Evolutionary conservation across 805 yeast genomes (phyloP).

Genomic region (Yarrowia sp.): DNA sequence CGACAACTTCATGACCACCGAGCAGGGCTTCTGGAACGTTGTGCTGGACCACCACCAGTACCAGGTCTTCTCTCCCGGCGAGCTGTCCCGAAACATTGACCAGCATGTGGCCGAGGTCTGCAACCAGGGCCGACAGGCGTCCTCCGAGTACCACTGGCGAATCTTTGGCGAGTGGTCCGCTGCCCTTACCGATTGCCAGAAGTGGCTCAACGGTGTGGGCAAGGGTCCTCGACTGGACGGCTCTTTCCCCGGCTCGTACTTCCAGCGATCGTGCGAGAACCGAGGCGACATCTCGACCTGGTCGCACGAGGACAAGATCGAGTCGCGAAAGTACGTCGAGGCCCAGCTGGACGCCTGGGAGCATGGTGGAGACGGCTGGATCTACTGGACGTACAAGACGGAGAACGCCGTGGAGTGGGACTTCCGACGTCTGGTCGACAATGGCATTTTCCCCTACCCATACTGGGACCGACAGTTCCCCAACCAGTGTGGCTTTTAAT

Average conservation of each 20-base stretch:
- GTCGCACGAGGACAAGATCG: constrained; percentile 54
- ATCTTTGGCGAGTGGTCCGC: constrained; percentile 88
- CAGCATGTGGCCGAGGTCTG: constrained; percentile 60
- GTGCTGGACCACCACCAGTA: constrained; percentile 88
- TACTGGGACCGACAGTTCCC: constrained; percentile 64
- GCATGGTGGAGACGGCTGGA: constrained; percentile 72
- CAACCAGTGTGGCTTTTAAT: constrained; percentile 52
- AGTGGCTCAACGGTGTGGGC: constrained; percentile 84
- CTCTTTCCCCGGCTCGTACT: constrained; percentile 43
- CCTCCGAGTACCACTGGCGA: constrained; percentile 64
- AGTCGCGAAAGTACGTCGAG: constrained; percentile 71
- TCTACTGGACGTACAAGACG: constrained; percentile 92
- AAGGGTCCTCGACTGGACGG: constrained; percentile 82
- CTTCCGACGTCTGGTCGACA: constrained; percentile 54
- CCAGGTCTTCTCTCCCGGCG: constrained; percentile 71
- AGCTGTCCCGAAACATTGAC: constrained; percentile 57
- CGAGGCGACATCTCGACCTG: constrained; percentile 52
- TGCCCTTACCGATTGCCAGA: constrained; percentile 87
- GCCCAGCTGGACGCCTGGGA: constrained; percentile 88
- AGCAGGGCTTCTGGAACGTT: constrained; percentile 54
- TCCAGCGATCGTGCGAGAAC: constrained; percentile 62
- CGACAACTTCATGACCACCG: constrained; percentile 51
- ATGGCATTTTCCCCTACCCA: constrained; percentile 79
- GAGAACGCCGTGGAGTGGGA: constrained; percentile 87
- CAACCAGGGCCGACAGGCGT: constrained; percentile 47